Percentiles rank a stretch among this genome's conserved stretches.
These are phyloP conservation scores for Gossypium armourianum DNA, from an alignment of 441 rosid species.

Conservation along the genomic window DNA sequence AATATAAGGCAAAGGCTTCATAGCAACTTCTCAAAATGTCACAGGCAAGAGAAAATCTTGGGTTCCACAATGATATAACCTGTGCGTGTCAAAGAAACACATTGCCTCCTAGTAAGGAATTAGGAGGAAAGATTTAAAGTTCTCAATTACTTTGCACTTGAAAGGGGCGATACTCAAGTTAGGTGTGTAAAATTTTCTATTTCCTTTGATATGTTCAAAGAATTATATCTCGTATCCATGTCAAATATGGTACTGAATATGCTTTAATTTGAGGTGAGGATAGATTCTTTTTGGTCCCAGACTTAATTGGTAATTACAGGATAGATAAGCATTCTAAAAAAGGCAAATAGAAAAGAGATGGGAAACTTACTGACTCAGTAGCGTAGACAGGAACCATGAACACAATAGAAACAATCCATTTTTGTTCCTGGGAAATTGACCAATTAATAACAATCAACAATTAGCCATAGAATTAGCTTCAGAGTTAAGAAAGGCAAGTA, in stretches of 20 bases:
- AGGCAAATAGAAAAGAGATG: slow-evolving; percentile 6
- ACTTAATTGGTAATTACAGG: background rate
- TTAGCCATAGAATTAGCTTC: too few species aligned
- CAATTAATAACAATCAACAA: background rate
- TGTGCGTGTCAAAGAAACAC: slow-evolving; percentile 17
- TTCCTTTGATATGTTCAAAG: background rate
- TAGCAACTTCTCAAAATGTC: slow-evolving; percentile 76
- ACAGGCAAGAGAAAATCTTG: slow-evolving; percentile 51
- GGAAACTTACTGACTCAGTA: slow-evolving; percentile 56
- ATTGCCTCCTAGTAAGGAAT: background rate
- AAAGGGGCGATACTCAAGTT: background rate
- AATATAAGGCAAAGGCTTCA: slow-evolving; percentile 80
- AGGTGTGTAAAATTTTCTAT: too few species aligned
- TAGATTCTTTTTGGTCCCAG: background rate
- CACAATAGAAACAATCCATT: slow-evolving; percentile 67
- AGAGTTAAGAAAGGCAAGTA: too few species aligned
- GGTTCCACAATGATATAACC: slow-evolving; percentile 56
- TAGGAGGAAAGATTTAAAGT: background rate
- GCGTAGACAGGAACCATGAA: slow-evolving; percentile 90
- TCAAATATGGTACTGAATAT: background rate
- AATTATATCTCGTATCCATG: background rate
- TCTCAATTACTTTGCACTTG: background rate
- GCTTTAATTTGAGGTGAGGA: background rate
- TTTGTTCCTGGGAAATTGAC: slow-evolving; percentile 51
- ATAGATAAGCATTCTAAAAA: background rate